Conservation (phyloP, 345 rosid genomes). For the Xanthoceras sorbifolium region DNA sequence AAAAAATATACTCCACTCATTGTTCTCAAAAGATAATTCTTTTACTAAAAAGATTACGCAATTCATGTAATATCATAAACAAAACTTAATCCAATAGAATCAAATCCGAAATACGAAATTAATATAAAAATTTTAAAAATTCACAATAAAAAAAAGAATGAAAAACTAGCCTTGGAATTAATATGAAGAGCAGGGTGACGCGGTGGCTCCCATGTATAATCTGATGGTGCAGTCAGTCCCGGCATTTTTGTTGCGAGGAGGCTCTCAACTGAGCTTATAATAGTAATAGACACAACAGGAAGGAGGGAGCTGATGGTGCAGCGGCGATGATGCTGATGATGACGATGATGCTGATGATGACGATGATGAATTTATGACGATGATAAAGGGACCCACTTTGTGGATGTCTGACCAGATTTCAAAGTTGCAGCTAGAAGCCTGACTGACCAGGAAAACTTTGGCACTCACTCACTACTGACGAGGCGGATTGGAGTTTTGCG, state of each 20-base stretch:
- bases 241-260: constrained; percentile 48
- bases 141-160: not conserved
- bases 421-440: too few species aligned
- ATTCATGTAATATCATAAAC: not conserved
- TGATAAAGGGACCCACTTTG: not conserved
- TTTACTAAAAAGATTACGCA: not conserved
- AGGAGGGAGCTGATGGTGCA: too few species aligned
- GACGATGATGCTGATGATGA: too few species aligned
- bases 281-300: too few species aligned
- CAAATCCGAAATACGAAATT: not conserved
- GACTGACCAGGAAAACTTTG: too few species aligned
- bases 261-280: not conserved
- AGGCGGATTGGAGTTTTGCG: too few species aligned
- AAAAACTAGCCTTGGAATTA: constrained; percentile 64
- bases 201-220: constrained; percentile 74
- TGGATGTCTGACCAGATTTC: too few species aligned
- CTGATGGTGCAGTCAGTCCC: constrained; percentile 71
- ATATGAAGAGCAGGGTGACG: constrained; percentile 72
- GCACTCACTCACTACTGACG: too few species aligned
- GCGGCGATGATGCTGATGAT: too few species aligned
- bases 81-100: not conserved
- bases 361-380: too few species aligned
- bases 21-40: not conserved
- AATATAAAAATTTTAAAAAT: not conserved
- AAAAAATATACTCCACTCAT: not conserved